Evolutionary conservation across 129 eudicot genomes (phyloP).

Genomic region (Pseudognaphalium luteoalbum): DNA sequence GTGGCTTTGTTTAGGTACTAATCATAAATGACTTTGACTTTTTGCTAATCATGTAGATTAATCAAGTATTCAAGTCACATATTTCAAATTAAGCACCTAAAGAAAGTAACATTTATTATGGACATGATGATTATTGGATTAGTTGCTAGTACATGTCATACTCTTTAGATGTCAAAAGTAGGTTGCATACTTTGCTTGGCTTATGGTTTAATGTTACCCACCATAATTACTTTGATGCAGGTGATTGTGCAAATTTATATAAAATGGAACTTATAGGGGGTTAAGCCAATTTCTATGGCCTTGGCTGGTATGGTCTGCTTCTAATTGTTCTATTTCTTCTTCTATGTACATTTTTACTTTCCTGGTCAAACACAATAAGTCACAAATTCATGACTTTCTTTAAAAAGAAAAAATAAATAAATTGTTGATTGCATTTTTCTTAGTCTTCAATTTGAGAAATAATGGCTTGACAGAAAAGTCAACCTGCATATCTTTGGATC

Average conservation of each 20-base stretch:
- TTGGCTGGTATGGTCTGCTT: slow-evolving; percentile 52
- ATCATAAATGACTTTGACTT: slow-evolving; percentile 15
- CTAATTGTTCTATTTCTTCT: background rate
- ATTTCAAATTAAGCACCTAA: slow-evolving; percentile 14
- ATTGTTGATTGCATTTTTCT: background rate
- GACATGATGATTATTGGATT: slow-evolving; percentile 3
- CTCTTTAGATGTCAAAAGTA: slow-evolving; percentile 10
- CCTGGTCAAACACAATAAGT: slow-evolving; percentile 6
- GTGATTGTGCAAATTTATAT: slow-evolving; percentile 21
- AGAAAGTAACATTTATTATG: slow-evolving; percentile 11
- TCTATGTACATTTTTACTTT: background rate
- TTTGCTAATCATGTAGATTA: slow-evolving; percentile 22
- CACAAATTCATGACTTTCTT: background rate
- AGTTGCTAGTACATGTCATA: slow-evolving; percentile 12
- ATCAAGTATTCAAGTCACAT: slow-evolving; percentile 15
- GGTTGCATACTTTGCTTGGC: slow-evolving; percentile 6
- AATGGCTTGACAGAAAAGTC: slow-evolving; percentile 8
- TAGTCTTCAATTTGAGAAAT: slow-evolving; percentile 17
- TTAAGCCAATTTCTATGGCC: slow-evolving; percentile 61
- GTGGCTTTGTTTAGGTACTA: slow-evolving; percentile 11
- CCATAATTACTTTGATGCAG: slow-evolving; percentile 19
- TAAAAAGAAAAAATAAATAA: background rate
- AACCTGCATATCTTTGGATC: slow-evolving; percentile 9
- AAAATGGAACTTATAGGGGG: slow-evolving; percentile 77
- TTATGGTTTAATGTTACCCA: background rate